Evolutionary conservation across 345 rosid species (phyloP).

Genomic region (Toxicodendron radicans): DNA sequence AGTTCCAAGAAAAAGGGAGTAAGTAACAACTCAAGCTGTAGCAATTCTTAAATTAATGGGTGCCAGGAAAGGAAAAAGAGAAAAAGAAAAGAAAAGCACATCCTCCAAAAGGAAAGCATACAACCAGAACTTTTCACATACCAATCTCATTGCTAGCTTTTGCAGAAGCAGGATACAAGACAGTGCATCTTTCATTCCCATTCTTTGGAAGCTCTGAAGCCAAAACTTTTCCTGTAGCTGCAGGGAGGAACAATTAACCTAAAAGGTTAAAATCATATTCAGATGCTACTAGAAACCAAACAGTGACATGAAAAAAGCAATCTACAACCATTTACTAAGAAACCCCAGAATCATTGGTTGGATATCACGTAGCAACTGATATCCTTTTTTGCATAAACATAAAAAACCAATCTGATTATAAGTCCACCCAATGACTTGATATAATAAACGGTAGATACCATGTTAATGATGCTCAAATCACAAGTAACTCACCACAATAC

Average conservation of each 20-base stretch:
- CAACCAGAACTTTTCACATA: conserved; percentile 25
- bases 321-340: neutral
- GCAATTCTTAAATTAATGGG: conserved; percentile 1
- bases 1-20: neutral
- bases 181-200: conserved; percentile 58
- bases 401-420: too few species aligned
- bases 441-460: neutral
- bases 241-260: conserved; percentile 12
- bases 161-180: conserved; percentile 91
- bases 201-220: conserved; percentile 89
- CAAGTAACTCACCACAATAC: too few species aligned
- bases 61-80: neutral
- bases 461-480: neutral
- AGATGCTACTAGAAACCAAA: conserved; percentile 1
- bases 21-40: neutral
- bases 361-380: too few species aligned
- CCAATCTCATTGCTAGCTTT: conserved; percentile 94
- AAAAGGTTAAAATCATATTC: neutral
- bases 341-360: neutral
- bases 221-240: conserved; percentile 92
- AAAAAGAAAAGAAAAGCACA: too few species aligned
- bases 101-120: neutral
- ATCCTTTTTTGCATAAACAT: too few species aligned
- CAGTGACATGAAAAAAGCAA: neutral
- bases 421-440: neutral